Conservation (phyloP, 208 protist genomes). For the Crithidia thermophila region DNA sequence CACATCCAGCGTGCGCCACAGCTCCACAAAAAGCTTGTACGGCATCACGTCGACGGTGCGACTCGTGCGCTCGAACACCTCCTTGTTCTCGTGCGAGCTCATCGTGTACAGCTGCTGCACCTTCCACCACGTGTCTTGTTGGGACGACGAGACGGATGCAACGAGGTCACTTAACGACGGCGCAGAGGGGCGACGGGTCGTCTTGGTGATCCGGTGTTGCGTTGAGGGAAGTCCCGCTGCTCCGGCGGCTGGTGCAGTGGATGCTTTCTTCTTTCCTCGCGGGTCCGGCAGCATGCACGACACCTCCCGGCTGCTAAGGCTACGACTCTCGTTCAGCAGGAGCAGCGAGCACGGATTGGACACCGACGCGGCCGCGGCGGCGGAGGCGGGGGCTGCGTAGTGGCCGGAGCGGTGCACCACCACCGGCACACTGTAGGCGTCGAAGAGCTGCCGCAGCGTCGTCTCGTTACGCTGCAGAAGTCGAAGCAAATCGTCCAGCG, state of each 20-base stretch:
- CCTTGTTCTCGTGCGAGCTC: constrained; percentile 28
- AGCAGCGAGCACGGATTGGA: constrained; percentile 16
- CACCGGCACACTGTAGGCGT: constrained; percentile 51
- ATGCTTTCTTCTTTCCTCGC: no score
- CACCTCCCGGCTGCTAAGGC: neutral
- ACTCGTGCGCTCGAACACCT: constrained; percentile 24
- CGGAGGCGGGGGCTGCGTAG: constrained; percentile 32
- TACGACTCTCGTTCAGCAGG: constrained; percentile 6
- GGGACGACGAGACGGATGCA: constrained; percentile 4
- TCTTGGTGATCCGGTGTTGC: no score
- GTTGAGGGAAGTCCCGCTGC: neutral
- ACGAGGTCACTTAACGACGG: no score
- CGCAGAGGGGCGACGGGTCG: no score
- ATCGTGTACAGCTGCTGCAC: constrained; percentile 34
- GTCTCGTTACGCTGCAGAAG: constrained; percentile 64
- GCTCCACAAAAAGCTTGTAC: constrained; percentile 48
- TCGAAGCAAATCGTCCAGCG: constrained; percentile 48
- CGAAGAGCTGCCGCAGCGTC: constrained; percentile 65
- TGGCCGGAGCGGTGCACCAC: constrained; percentile 36
- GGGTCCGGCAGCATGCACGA: no score
- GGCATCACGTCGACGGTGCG: constrained; percentile 33
- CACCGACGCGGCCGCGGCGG: constrained; percentile 19
- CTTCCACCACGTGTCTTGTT: constrained; percentile 44
- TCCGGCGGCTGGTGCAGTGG: no score
- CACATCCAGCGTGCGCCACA: constrained; percentile 66